Conservation (phyloP, 371 early-diverging fungal species). For the Mortierella sp. region DNA sequence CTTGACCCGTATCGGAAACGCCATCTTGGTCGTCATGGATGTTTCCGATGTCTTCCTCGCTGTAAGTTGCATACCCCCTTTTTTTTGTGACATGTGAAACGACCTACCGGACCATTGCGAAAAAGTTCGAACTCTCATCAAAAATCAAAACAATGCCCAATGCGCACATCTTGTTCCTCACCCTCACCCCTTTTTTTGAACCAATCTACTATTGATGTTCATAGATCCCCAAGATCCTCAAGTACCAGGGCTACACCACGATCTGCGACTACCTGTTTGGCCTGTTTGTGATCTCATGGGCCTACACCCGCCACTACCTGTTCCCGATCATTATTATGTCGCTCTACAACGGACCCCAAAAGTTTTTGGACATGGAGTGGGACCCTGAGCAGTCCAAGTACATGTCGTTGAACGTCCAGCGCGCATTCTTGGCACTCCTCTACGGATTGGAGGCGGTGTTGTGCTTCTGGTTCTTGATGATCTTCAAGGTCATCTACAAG, state of each 20-base stretch:
- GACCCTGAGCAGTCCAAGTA: slow-evolving; percentile 73
- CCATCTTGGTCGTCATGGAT: slow-evolving; percentile 86
- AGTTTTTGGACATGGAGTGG: slow-evolving; percentile 72
- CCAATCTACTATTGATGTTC: too few species aligned
- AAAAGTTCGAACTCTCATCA: not conserved
- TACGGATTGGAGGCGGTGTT: slow-evolving; percentile 75
- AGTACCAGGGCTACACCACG: slow-evolving; percentile 73
- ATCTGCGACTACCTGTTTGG: slow-evolving; percentile 82
- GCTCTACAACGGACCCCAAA: slow-evolving; percentile 62
- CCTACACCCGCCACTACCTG: slow-evolving; percentile 80
- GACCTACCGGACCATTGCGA: not conserved
- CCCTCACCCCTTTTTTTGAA: not conserved
- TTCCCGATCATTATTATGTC: slow-evolving; percentile 73
- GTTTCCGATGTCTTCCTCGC: slow-evolving; percentile 86
- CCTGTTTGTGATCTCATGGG: slow-evolving; percentile 84
- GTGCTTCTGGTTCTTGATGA: slow-evolving; percentile 86
- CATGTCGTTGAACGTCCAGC: slow-evolving; percentile 67
- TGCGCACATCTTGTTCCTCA: not conserved
- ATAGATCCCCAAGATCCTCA: slow-evolving; percentile 77
- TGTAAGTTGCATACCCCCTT: slow-evolving; percentile 54
- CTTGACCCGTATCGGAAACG: slow-evolving; percentile 85
- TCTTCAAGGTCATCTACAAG: slow-evolving; percentile 75
- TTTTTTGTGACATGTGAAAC: not conserved
- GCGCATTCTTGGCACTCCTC: slow-evolving; percentile 71
- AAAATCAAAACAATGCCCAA: not conserved